phyloP scores from a whole-genome alignment of 768 basidiomycete genomes.

The Neoboletus magnificus region DNA sequence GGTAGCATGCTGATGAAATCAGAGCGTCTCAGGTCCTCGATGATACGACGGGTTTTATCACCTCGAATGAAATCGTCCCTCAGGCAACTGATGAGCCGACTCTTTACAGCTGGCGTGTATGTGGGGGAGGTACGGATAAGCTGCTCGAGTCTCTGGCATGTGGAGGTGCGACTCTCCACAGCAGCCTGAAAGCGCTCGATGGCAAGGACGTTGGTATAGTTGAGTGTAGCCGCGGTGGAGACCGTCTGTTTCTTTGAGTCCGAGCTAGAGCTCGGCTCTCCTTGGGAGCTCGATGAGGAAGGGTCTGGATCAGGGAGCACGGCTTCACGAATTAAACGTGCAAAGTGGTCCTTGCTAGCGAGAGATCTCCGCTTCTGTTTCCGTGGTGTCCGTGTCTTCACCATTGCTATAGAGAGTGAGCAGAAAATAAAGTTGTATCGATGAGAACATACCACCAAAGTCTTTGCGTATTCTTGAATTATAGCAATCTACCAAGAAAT shows the following conservation, averaged over 20 bases:
- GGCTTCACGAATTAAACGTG: constrained; percentile 23
- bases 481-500: background rate
- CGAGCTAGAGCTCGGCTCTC: background rate
- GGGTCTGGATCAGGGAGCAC: background rate
- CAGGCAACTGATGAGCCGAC: constrained; percentile 18
- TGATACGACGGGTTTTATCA: constrained; percentile 23
- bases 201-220: constrained; percentile 25
- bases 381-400: constrained; percentile 17
- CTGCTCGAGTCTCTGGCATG: constrained; percentile 28
- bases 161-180: constrained; percentile 25
- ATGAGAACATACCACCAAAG: constrained; percentile 2
- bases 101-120: constrained; percentile 20
- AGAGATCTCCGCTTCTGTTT: constrained; percentile 26
- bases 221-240: constrained; percentile 6
- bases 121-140: constrained; percentile 22
- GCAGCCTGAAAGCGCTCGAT: constrained; percentile 29
- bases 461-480: background rate
- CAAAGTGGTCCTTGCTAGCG: constrained; percentile 21
- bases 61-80: constrained; percentile 26
- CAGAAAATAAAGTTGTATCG: background rate
- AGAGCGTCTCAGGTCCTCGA: constrained; percentile 26
- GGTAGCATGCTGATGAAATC: constrained; percentile 22
- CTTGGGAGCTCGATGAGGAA: background rate
- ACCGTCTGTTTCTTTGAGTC: constrained; percentile 1
- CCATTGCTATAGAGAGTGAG: constrained; percentile 10